Evolutionary conservation across 2,329 filamentous ascomycete genomes (phyloP).

Genomic region (Eurotiales sp.): DNA sequence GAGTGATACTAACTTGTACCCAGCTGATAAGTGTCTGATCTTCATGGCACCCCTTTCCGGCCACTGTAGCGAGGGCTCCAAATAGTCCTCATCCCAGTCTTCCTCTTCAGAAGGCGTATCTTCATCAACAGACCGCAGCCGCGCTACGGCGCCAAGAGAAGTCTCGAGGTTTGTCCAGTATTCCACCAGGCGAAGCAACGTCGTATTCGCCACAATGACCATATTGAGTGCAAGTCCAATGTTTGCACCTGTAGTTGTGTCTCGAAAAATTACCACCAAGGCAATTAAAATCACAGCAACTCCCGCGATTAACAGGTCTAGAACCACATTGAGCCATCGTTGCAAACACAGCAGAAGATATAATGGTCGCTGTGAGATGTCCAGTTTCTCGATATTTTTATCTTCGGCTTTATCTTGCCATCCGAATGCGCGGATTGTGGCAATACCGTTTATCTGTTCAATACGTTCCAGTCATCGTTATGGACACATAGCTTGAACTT

Average conservation of each 20-base stretch:
- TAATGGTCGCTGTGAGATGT: conserved; percentile 54
- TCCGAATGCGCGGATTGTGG: conserved; percentile 55
- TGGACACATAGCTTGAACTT: too few species aligned
- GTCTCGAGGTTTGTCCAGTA: conserved; percentile 58
- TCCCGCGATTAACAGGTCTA: conserved; percentile 49
- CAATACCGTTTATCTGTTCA: conserved; percentile 41
- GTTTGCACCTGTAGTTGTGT: conserved; percentile 44
- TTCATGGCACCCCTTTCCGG: conserved; percentile 41
- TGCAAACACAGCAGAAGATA: conserved; percentile 58
- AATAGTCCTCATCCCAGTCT: conserved; percentile 41
- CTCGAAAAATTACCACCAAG: conserved; percentile 44
- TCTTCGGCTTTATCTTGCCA: conserved; percentile 37
- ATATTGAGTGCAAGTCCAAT: conserved; percentile 54
- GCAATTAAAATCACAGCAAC: conserved; percentile 48
- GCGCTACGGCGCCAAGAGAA: conserved; percentile 53
- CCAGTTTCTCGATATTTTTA: conserved; percentile 47
- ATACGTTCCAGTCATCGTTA: too few species aligned
- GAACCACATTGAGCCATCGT: conserved; percentile 52
- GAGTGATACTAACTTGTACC: conserved; percentile 4
- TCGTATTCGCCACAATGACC: conserved; percentile 51
- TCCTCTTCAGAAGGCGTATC: conserved; percentile 41
- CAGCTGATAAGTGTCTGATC: conserved; percentile 26
- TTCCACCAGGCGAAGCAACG: conserved; percentile 47
- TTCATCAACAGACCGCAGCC: conserved; percentile 51
- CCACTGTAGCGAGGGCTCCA: too few species aligned